These are phyloP conservation scores for Boletellus emodensis DNA, from an alignment of 768 basidiomycete genomes.

Conservation along the genomic window DNA sequence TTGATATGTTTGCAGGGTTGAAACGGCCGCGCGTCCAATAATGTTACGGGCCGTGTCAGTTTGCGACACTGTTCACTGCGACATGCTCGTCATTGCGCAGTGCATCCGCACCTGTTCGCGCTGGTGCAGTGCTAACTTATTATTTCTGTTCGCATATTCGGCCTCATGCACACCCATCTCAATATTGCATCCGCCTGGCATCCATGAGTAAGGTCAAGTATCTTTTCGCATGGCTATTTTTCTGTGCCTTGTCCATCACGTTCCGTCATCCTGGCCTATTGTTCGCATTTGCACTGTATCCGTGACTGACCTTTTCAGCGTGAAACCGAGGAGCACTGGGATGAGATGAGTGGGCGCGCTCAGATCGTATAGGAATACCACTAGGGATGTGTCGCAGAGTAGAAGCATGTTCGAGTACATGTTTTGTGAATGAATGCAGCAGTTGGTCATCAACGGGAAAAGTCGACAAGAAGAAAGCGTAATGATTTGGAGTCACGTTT, in stretches of 20 bases:
- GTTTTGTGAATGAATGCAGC: conserved; percentile 3
- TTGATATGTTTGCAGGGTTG: conserved; percentile 28
- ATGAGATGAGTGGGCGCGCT: not conserved
- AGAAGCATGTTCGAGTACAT: conserved; percentile 9
- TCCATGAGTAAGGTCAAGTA: conserved; percentile 28
- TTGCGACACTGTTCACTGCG: not conserved
- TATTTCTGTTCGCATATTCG: conserved; percentile 11
- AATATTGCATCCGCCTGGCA: conserved; percentile 12
- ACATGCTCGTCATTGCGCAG: conserved; percentile 1
- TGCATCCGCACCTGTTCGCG: not conserved
- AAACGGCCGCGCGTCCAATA: conserved; percentile 44
- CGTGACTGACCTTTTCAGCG: conserved; percentile 31
- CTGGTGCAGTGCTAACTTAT: conserved; percentile 29
- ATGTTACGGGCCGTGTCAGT: conserved; percentile 8
- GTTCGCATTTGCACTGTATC: conserved; percentile 10
- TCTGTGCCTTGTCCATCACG: not conserved
- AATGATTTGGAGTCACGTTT: conserved; percentile 1
- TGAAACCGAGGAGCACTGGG: conserved; percentile 9
- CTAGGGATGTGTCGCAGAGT: conserved; percentile 1
- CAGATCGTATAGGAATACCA: not conserved
- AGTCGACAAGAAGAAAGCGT: conserved; percentile 4
- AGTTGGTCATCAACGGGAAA: not conserved
- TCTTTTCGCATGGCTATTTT: conserved; percentile 11
- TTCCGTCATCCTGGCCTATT: not conserved
- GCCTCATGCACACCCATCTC: conserved; percentile 1